phyloP scores from a whole-genome alignment of 371 early-diverging fungal species.

The Apophysomyces ossiformis region DNA sequence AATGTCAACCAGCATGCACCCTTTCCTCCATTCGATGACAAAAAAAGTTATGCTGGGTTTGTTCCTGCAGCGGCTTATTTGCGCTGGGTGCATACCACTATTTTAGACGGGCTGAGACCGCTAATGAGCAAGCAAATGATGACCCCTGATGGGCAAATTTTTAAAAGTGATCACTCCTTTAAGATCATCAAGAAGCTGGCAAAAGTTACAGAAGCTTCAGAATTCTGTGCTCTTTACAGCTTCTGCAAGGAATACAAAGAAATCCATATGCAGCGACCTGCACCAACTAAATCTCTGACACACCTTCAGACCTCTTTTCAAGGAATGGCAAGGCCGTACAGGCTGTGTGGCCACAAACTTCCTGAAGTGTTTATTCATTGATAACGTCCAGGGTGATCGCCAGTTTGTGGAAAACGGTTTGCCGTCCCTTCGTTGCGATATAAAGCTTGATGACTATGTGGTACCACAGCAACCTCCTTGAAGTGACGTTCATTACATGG shows the following conservation, averaged over 20 bases:
- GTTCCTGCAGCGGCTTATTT: constrained; percentile 13
- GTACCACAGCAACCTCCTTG: too few relatives aligned
- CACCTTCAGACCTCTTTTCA: background rate
- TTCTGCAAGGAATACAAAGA: background rate
- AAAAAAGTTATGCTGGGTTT: constrained; percentile 11
- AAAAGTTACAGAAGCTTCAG: too few relatives aligned
- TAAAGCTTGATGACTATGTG: too few relatives aligned
- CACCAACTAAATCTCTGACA: background rate
- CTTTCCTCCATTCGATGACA: constrained; percentile 13
- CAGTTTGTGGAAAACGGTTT: background rate
- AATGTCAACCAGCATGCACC: background rate
- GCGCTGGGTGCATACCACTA: background rate
- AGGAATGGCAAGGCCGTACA: background rate
- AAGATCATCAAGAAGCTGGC: too few relatives aligned
- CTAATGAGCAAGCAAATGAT: background rate
- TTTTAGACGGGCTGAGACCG: constrained; percentile 4
- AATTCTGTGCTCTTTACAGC: too few relatives aligned
- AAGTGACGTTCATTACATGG: too few relatives aligned
- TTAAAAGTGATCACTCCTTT: background rate
- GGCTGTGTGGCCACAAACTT: background rate
- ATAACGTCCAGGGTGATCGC: background rate
- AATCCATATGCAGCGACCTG: background rate
- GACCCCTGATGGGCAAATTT: background rate
- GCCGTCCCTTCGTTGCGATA: background rate
- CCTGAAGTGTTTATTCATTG: background rate